Base-by-base conservation (phyloP, 1,284 basidiomycete species). In the Ustilago lituana region DNA sequence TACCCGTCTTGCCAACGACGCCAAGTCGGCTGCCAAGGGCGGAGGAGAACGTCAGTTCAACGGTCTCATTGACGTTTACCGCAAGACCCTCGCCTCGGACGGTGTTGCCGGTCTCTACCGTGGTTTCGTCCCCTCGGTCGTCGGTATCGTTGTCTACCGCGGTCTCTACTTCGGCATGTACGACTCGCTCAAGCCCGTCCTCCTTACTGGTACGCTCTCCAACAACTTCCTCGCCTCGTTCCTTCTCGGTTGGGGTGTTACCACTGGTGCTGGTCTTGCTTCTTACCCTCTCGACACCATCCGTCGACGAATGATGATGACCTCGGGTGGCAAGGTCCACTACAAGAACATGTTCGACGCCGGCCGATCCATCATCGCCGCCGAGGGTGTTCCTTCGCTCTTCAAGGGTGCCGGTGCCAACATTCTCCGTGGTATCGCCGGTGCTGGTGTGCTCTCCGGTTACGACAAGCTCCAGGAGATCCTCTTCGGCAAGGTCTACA, bases 401-500 rank as follows among this genome's bases (percentile, higher is more conserved):
- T 81, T 81, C 78, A 81, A 82, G 78, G 78, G 79, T 76, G 93
- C 93, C 82, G 93, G 92, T 88, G 93, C 93, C 84, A 95, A 96
- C 87, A 94, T 95, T 78, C 91, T 96, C 81, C 93, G 93, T 90
- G 93, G 94, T 89, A 91, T 95, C 83, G 94, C 93, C 81, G 94
- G 93, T 86, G 93, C 94, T 85, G 93, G 93, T 92, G 94, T 95
- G 74, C 85, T 96, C 81, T 93, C 93, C 37, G 86, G 94, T 60
- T 81, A 81, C 79, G 79, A 95, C 88, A 91, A 94, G 86, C 88
- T 94, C 83, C 93, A 95, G 85, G 79, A 83, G 77, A 57, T 84
- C 73, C 71, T 84, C 71, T 82, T 83, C 81, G 83, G 82, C 72
- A 83, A 83, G 77, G 79, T 79, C 63, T 80, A 80, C 79, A 77